Base-by-base conservation (phyloP, 441 rosid species). In the Melastoma candidum region DNA sequence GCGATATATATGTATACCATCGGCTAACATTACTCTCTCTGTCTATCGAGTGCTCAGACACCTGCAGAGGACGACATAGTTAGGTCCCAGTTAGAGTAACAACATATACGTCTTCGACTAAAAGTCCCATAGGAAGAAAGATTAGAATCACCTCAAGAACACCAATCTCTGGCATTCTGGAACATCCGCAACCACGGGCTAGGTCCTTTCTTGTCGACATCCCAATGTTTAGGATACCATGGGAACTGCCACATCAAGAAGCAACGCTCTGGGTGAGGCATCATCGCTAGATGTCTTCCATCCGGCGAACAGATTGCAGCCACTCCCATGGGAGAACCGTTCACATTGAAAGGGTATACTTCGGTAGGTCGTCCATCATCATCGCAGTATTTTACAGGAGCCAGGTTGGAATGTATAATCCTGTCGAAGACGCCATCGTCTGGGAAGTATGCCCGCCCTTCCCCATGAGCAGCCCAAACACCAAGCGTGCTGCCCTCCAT, bases 201-300 rank as follows among this genome's bases (percentile, higher is more conserved):
- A 7, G 93, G 88, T 11, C 97, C 88, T 52, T 64, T 75, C 71
- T 74, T 80, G 54, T 80, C 85, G 60, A 82, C 77, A 24, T 68
- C 57, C 98, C 96, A 93, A 61, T 80, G 59, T 61, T 55, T 78
- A 3, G 96, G 98, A 59, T 84, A 93, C 98, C 98, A 89, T 0
- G 98, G 98, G 60, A 61, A 88, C 54, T 93, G 98, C 98, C 97
- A 93, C 98, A 93, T 93, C 79, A 93, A 66, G 77, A 88, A 93
- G 76, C 96, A 93, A 12, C 97, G 83, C 56, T 93, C 98, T 2
- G 98, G 98, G 68, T 88, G 98, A 64, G 98, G 98, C 98, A 93
- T 93, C 98, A 93, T 84, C 0, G 96, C 98, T 7, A 93, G 77
- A 75, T 93, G 97, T 68, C 98, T 77, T 26, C 98, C 97, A 63